A percentile compares a stretch with the other conserved stretches of the same genome.
These are phyloP conservation scores for Starmerella bombi DNA, from an alignment of 805 yeast genomes.

Conservation along the genomic window DNA sequence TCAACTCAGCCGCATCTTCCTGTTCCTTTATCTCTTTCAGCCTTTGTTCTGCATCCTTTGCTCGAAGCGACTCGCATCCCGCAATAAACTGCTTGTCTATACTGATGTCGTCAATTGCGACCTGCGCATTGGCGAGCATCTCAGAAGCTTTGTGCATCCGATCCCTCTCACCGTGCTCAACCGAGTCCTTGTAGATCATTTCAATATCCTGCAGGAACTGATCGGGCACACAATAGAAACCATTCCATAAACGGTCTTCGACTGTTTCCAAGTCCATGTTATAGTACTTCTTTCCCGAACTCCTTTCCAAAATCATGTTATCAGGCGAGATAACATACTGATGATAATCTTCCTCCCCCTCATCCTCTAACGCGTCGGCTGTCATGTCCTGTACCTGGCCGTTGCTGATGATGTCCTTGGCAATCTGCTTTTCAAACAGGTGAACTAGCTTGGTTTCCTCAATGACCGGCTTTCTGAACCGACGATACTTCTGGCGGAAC, in stretches of 20 bases:
- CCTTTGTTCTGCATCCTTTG: constrained; percentile 19
- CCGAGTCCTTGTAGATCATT: constrained; percentile 68
- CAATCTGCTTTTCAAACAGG: constrained; percentile 46
- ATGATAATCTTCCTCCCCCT: constrained; percentile 22
- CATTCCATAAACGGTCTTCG: constrained; percentile 95
- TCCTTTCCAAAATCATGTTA: constrained; percentile 67
- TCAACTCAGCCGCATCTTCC: background rate
- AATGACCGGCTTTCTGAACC: constrained; percentile 80
- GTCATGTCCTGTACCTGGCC: constrained; percentile 6
- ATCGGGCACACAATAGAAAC: constrained; percentile 81
- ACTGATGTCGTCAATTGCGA: constrained; percentile 76
- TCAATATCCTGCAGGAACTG: constrained; percentile 78
- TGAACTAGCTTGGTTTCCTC: constrained; percentile 65
- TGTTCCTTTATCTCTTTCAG: constrained; percentile 15
- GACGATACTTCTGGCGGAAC: constrained; percentile 71
- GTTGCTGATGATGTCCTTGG: background rate
- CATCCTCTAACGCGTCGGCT: constrained; percentile 3
- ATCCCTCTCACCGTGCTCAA: constrained; percentile 68
- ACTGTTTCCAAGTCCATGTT: constrained; percentile 91
- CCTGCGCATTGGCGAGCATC: constrained; percentile 92
- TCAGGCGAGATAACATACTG: constrained; percentile 33
- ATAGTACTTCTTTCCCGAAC: constrained; percentile 57
- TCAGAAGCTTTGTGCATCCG: constrained; percentile 71
- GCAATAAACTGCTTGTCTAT: constrained; percentile 49
- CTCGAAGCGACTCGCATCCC: constrained; percentile 55